A percentile compares a stretch with the other conserved stretches of the same genome.
These are phyloP conservation scores for Torulaspora pretoriensis DNA, from an alignment of 1,139 yeast genomes.

Conservation along the genomic window DNA sequence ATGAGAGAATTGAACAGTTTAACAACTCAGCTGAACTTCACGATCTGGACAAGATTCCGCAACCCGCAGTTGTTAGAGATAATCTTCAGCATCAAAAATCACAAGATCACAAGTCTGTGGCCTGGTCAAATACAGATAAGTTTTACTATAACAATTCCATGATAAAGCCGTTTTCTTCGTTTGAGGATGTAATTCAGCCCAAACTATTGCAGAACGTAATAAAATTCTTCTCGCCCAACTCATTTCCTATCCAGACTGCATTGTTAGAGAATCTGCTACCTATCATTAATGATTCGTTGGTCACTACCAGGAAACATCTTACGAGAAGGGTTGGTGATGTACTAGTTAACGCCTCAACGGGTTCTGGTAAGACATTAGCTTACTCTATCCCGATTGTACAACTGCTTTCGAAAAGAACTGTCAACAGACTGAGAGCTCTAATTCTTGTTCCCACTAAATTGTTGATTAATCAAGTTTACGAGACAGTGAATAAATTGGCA, in stretches of 20 bases:
- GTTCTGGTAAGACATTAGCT: constrained; percentile 94
- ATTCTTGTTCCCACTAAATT: constrained; percentile 89
- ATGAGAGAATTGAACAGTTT: constrained; percentile 31
- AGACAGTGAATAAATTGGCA: constrained; percentile 55
- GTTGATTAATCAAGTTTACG: constrained; percentile 72
- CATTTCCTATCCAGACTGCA: constrained; percentile 36
- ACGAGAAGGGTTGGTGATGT: constrained; percentile 55
- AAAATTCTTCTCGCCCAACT: constrained; percentile 25
- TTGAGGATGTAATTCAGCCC: constrained; percentile 22
- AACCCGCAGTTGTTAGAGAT: constrained; percentile 49
- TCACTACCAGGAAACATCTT: constrained; percentile 37
- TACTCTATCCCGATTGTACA: constrained; percentile 82
- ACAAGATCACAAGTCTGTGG: constrained; percentile 25
- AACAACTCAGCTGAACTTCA: constrained; percentile 40
- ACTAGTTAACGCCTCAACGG: constrained; percentile 90
- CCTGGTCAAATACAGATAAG: constrained; percentile 32
- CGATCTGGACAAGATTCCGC: constrained; percentile 77
- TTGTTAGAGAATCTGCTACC: constrained; percentile 30
- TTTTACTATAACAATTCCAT: constrained; percentile 36
- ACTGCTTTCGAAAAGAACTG: constrained; percentile 55
- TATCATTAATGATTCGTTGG: constrained; percentile 23
- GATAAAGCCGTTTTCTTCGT: constrained; percentile 27
- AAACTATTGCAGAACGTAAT: constrained; percentile 27
- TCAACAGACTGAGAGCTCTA: constrained; percentile 72
- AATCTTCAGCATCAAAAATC: constrained; percentile 37